phyloP scores from a whole-genome alignment of 305 asterid genomes.

The Lippia alba region DNA sequence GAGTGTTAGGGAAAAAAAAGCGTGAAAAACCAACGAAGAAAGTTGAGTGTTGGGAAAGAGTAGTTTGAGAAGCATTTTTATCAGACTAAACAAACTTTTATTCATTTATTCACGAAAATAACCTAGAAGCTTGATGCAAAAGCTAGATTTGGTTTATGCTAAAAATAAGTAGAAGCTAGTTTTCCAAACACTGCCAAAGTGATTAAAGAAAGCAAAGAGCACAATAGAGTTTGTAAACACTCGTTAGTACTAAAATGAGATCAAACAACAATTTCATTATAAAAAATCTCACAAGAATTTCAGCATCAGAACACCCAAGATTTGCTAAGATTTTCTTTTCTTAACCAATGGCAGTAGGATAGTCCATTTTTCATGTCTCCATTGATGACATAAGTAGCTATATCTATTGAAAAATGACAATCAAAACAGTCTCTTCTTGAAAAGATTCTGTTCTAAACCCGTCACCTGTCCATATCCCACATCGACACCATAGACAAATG shows the following conservation, averaged over 20 bases:
- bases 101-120: too few species aligned
- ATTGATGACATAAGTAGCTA: slow-evolving; percentile 14
- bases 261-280: neutral
- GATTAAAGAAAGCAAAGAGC: too few species aligned
- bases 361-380: neutral
- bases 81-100: too few species aligned
- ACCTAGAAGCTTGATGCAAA: too few species aligned
- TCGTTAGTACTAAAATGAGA: neutral
- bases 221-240: too few species aligned
- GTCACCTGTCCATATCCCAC: slow-evolving; percentile 98
- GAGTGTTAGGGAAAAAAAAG: too few species aligned
- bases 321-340: neutral
- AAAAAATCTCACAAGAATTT: neutral
- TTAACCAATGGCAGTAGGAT: neutral
- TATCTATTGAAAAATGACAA: slow-evolving; percentile 9
- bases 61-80: too few species aligned
- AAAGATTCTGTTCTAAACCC: slow-evolving; percentile 2
- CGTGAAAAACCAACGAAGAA: too few species aligned
- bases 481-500: slow-evolving; percentile 96
- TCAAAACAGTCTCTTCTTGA: slow-evolving; percentile 5
- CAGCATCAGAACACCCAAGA: slow-evolving; percentile 8
- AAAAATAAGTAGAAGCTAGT: too few species aligned
- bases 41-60: too few species aligned
- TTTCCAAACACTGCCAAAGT: too few species aligned
- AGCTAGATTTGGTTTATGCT: too few species aligned